These are phyloP conservation scores for Helminthosporium solani DNA, from an alignment of 2,329 filamentous ascomycete genomes.

Conservation along the genomic window DNA sequence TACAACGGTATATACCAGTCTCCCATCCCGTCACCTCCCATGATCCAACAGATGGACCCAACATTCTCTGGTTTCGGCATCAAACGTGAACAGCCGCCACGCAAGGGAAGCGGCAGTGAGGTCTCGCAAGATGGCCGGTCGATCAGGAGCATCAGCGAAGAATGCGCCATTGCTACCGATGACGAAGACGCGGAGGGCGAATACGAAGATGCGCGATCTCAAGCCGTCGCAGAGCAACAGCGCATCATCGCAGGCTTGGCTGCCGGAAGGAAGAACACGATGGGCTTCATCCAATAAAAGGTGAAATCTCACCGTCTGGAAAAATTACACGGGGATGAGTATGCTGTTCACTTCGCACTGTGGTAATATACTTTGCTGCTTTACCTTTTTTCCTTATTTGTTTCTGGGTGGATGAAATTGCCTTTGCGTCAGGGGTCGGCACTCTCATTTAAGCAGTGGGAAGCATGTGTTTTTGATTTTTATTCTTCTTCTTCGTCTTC, in stretches of 20 bases:
- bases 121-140: not conserved
- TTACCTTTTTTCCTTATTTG: constrained; percentile 1
- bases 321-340: not conserved
- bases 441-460: not conserved
- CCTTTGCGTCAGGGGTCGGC: not conserved
- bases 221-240: not conserved
- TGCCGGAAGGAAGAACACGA: not conserved
- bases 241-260: not conserved
- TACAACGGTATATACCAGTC: not conserved
- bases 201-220: not conserved
- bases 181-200: constrained; percentile 2
- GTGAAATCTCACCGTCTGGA: not conserved
- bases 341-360: not conserved
- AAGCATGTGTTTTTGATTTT: not conserved
- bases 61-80: not conserved
- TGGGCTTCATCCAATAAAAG: not conserved
- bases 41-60: constrained; percentile 1
- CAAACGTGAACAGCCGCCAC: not conserved
- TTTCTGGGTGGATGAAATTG: constrained; percentile 1
- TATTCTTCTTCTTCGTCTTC: not conserved
- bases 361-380: constrained; percentile 1
- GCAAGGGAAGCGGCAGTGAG: not conserved
- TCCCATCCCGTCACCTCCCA: not conserved
- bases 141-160: not conserved
- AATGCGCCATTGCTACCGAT: not conserved